Conservation (phyloP, 371 early-diverging fungal species). For the Batrachochytrium dendrobatidis region DNA sequence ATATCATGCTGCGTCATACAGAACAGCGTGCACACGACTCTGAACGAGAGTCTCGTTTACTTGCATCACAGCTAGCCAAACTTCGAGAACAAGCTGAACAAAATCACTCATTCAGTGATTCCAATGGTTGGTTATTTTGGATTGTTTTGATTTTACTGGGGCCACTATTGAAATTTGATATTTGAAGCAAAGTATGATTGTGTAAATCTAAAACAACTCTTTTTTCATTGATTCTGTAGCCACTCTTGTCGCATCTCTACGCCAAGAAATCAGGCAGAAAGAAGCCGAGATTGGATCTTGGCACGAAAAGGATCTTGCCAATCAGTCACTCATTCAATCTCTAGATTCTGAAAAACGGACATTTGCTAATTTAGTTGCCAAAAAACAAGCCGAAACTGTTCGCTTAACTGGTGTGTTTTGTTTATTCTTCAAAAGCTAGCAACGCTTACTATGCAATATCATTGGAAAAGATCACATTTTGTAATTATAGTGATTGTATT, state of each 20-base stretch:
- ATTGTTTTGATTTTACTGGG: too few relatives aligned
- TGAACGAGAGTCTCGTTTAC: background rate
- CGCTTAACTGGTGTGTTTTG: too few relatives aligned
- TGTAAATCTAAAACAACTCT: too few relatives aligned
- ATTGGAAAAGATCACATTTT: too few relatives aligned
- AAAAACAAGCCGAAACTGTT: background rate
- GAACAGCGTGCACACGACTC: background rate
- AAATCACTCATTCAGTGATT: background rate
- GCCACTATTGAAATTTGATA: too few relatives aligned
- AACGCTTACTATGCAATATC: too few relatives aligned
- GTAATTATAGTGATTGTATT: too few relatives aligned
- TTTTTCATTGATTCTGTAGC: background rate
- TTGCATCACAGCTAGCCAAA: background rate
- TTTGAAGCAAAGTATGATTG: too few relatives aligned
- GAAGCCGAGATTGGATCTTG: slow-evolving; percentile 2
- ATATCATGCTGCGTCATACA: too few relatives aligned
- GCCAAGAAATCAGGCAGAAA: background rate
- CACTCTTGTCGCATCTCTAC: background rate
- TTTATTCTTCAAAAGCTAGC: too few relatives aligned
- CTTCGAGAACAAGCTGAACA: background rate
- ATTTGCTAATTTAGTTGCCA: background rate
- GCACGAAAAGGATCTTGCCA: slow-evolving; percentile 8
- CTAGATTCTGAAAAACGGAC: slow-evolving; percentile 3
- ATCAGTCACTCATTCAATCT: slow-evolving; percentile 2
- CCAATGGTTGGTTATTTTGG: too few relatives aligned